Evolutionary conservation across 2,329 filamentous ascomycete species (phyloP), one percentile per base, ranked within the genome.

Genomic region (Alternaria burnsii): DNA sequence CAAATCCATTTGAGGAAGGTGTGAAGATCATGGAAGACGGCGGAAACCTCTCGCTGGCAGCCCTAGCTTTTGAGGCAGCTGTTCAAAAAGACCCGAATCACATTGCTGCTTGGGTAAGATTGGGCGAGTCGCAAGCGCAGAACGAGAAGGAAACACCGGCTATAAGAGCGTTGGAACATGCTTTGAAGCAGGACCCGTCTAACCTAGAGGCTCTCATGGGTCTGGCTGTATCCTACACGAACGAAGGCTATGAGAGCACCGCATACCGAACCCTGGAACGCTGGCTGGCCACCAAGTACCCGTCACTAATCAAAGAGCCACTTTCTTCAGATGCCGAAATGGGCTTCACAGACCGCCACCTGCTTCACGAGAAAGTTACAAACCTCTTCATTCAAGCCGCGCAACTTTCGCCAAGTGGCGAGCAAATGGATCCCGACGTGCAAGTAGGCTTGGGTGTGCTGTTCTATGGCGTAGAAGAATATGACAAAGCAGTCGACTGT

Each of bases 81-180:
- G 92, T 94, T 5, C 94, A 97, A 78, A 93, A 94, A 80, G 89
- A 97, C 63, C 88, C 93, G 0, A 85, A 90, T 55, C 94, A 98
- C 77, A 88, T 94, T 38, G 91, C 97, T 55, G 95, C 95, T 3
- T 99, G 95, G 95, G 92, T 94, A 10, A 90, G 93, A 72, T 87
- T 99, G 32, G 95, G 95, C 54, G 90, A 91, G 55, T 92, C 94
- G 18, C 95, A 99, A 81, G 95, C 95, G 20, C 95, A 99, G 78
- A 99, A 99, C 79, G 95, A 99, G 80, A 99, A 99, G 82, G 95
- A 99, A 79, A 91, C 93, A 9, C 94, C 95, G 0, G 95, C 95
- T 3, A 97, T 99, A 67, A 90, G 95, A 34, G 95, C 95, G 3
- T 84, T 98, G 61, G 94, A 98, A 79, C 91, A 95, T 76, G 93